Evolutionary conservation across 1,284 basidiomycete species (phyloP).

Genomic region (Tilletiaria anomala): DNA sequence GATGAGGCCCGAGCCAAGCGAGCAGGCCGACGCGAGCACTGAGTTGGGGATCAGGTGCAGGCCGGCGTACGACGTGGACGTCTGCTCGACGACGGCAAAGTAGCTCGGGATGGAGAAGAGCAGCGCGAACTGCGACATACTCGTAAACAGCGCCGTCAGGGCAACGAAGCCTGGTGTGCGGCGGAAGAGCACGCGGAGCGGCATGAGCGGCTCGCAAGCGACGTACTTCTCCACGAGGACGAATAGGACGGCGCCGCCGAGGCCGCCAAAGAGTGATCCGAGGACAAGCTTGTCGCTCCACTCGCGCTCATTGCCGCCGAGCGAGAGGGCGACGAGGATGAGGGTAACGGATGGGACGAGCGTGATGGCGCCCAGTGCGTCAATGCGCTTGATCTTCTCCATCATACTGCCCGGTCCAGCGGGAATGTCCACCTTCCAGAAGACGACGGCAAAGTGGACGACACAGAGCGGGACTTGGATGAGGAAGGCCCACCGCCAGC

Average conservation of each 20-base stretch:
- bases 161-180: conserved; percentile 40
- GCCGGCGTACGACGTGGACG: conserved; percentile 35
- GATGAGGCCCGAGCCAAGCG: conserved; percentile 39
- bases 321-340: conserved; percentile 37
- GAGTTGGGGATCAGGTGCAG: conserved; percentile 40
- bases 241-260: conserved; percentile 49
- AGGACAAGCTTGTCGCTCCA: conserved; percentile 29
- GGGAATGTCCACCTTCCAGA: conserved; percentile 41
- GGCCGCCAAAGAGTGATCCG: conserved; percentile 20
- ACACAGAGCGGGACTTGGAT: conserved; percentile 39
- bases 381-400: conserved; percentile 41
- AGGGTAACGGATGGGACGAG: conserved; percentile 38
- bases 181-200: conserved; percentile 39
- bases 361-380: conserved; percentile 39
- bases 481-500: conserved; percentile 37
- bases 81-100: conserved; percentile 40
- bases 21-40: conserved; percentile 39
- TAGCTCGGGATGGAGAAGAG: conserved; percentile 40
- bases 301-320: conserved; percentile 33
- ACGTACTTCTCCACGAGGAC: conserved; percentile 44
- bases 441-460: conserved; percentile 39
- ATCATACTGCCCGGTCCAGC: conserved; percentile 37
- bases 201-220: conserved; percentile 40
- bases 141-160: conserved; percentile 40
- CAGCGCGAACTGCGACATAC: conserved; percentile 40